phyloP scores from a whole-genome alignment of 139 green algal genomes.

The Protoeuglena noctilucae region DNA sequence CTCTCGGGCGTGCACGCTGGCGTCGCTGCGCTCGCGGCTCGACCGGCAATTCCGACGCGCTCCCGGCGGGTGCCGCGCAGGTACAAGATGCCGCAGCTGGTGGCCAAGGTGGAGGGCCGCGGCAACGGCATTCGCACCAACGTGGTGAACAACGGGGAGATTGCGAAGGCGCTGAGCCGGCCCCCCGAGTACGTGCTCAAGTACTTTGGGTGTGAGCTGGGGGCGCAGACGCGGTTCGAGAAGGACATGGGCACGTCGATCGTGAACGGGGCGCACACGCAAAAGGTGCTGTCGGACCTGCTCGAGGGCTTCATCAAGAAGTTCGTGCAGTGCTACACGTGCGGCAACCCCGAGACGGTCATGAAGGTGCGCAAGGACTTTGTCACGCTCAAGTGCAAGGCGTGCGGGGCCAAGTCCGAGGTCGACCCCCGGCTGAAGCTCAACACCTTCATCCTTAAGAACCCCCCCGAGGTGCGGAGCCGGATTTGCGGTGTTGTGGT shows the following conservation, averaged over 20 bases:
- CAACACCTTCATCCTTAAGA: slow-evolving; percentile 98
- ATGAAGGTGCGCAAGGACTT: slow-evolving; percentile 79
- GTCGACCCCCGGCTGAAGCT: slow-evolving; percentile 91
- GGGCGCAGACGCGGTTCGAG: slow-evolving; percentile 90
- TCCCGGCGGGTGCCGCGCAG: slow-evolving; percentile 19
- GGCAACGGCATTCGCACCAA: slow-evolving; percentile 99
- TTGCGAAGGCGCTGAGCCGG: slow-evolving; percentile 88
- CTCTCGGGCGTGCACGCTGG: background rate
- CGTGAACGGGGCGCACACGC: slow-evolving; percentile 80
- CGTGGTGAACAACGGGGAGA: slow-evolving; percentile 96
- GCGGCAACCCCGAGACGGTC: slow-evolving; percentile 91
- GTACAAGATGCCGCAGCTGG: slow-evolving; percentile 97
- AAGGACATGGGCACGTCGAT: slow-evolving; percentile 76
- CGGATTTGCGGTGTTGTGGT: background rate
- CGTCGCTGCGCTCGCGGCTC: background rate
- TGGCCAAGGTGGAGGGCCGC: slow-evolving; percentile 81
- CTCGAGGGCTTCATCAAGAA: slow-evolving; percentile 97
- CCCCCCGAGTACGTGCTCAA: slow-evolving; percentile 88
- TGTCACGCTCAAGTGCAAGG: slow-evolving; percentile 94
- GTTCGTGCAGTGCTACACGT: slow-evolving; percentile 96
- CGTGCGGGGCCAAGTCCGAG: slow-evolving; percentile 58
- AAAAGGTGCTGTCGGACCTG: slow-evolving; percentile 58
- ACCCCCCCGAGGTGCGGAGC: slow-evolving; percentile 64
- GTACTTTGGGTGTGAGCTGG: slow-evolving; percentile 91
- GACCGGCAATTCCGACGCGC: background rate